Evolutionary conservation across 805 yeast genomes (phyloP).

Genomic region (Starmerella apis): DNA sequence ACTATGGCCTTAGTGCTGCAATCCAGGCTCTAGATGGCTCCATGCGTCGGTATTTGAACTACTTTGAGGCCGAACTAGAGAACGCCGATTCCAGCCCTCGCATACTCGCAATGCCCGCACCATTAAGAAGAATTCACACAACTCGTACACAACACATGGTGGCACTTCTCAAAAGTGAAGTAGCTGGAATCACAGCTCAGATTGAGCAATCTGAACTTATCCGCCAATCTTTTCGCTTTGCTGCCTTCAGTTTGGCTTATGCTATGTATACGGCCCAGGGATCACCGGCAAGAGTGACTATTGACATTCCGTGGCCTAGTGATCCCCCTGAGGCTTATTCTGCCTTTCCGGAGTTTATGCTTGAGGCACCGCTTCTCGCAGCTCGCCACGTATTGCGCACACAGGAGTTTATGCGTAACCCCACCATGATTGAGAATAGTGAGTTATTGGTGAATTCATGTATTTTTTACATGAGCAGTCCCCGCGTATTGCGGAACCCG

Average conservation of each 20-base stretch:
- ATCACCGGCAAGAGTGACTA: conserved; percentile 27
- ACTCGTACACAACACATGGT: conserved; percentile 1
- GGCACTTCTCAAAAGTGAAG: conserved; percentile 9
- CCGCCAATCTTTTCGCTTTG: conserved; percentile 60
- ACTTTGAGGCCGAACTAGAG: conserved; percentile 27
- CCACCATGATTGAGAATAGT: conserved; percentile 20
- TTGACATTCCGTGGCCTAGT: conserved; percentile 28
- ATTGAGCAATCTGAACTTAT: conserved; percentile 50
- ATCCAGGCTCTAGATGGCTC: conserved; percentile 44
- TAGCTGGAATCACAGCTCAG: conserved; percentile 51
- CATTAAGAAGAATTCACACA: neutral
- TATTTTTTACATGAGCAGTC: conserved; percentile 62
- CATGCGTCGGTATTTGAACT: conserved; percentile 39
- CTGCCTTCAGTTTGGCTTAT: conserved; percentile 65
- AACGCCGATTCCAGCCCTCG: conserved; percentile 9
- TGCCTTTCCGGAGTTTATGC: conserved; percentile 70
- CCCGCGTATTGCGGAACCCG: conserved; percentile 65
- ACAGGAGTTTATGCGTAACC: conserved; percentile 12
- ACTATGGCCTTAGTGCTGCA: conserved; percentile 83
- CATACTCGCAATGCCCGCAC: neutral
- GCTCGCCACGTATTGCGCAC: conserved; percentile 41
- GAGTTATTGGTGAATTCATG: conserved; percentile 55
- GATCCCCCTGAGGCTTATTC: conserved; percentile 63
- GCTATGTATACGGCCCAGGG: conserved; percentile 38
- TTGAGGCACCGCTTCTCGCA: conserved; percentile 73